Conservation (phyloP, 257 asterid genomes). For the Primulina huaijiensis region DNA sequence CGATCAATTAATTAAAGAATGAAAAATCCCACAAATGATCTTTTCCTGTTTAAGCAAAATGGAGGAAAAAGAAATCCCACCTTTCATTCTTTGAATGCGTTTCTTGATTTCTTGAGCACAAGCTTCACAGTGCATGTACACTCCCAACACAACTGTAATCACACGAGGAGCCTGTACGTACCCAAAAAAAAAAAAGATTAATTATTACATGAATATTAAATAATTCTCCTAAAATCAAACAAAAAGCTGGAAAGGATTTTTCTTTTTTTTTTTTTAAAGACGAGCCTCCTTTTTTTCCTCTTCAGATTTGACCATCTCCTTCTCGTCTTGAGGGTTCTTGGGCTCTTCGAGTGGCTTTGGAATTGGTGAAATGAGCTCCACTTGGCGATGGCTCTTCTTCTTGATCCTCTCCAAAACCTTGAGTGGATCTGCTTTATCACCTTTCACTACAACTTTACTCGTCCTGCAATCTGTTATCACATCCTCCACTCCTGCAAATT, state of each 20-base stretch:
- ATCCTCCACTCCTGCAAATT: constrained; percentile 70
- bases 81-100: constrained; percentile 75
- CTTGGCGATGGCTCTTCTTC: constrained; percentile 92
- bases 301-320: constrained; percentile 37
- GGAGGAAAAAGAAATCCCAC: constrained; percentile 24
- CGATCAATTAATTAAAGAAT: neutral
- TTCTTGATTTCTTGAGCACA: constrained; percentile 90
- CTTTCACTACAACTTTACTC: constrained; percentile 81
- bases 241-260: too few relatives aligned
- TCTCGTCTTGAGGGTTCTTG: too few relatives aligned
- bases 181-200: neutral
- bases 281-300: constrained; percentile 67
- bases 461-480: constrained; percentile 73
- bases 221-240: too few relatives aligned
- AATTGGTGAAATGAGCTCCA: constrained; percentile 75
- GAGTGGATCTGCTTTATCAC: constrained; percentile 92
- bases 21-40: too few relatives aligned
- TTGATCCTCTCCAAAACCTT: constrained; percentile 81
- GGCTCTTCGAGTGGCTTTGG: constrained; percentile 40
- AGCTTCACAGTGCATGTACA: constrained; percentile 97
- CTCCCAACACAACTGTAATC: constrained; percentile 64
- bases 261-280: too few relatives aligned
- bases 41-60: neutral
- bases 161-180: constrained; percentile 37
- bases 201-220: too few relatives aligned